phyloP scores from a whole-genome alignment of 495 filamentous ascomycete species.

The Penicillium daleae region DNA sequence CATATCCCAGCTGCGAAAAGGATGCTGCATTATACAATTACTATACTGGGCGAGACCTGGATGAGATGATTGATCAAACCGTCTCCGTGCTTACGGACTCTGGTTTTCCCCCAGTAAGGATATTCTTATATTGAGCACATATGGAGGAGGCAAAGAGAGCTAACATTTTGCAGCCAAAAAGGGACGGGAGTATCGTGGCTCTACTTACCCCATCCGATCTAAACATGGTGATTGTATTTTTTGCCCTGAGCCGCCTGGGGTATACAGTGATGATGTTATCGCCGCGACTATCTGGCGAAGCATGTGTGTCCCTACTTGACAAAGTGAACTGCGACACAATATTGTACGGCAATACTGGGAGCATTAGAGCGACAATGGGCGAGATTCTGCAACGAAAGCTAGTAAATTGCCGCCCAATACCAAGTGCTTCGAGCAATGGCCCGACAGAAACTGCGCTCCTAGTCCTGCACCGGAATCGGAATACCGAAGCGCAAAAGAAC shows the following conservation, averaged over 20 bases:
- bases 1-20: constrained; percentile 48
- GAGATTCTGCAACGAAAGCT: constrained; percentile 42
- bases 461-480: constrained; percentile 38
- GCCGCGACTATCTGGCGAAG: constrained; percentile 55
- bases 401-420: constrained; percentile 40
- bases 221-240: constrained; percentile 59
- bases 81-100: constrained; percentile 40
- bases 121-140: not conserved
- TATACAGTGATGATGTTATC: constrained; percentile 63
- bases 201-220: constrained; percentile 59
- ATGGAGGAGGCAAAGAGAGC: not conserved
- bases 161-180: constrained; percentile 22
- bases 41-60: constrained; percentile 56
- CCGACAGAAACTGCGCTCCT: constrained; percentile 31
- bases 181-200: constrained; percentile 48
- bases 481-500: constrained; percentile 32
- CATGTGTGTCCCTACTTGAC: constrained; percentile 55
- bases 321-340: constrained; percentile 51
- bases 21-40: constrained; percentile 49
- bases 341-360: constrained; percentile 43
- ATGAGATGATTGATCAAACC: constrained; percentile 56
- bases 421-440: constrained; percentile 17
- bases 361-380: constrained; percentile 45
- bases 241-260: constrained; percentile 61
- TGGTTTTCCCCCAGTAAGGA: constrained; percentile 42